Evolutionary conservation across 305 asterid species (phyloP), one percentile per base, ranked within the genome.

Genomic region (Fraxinus ornus): DNA sequence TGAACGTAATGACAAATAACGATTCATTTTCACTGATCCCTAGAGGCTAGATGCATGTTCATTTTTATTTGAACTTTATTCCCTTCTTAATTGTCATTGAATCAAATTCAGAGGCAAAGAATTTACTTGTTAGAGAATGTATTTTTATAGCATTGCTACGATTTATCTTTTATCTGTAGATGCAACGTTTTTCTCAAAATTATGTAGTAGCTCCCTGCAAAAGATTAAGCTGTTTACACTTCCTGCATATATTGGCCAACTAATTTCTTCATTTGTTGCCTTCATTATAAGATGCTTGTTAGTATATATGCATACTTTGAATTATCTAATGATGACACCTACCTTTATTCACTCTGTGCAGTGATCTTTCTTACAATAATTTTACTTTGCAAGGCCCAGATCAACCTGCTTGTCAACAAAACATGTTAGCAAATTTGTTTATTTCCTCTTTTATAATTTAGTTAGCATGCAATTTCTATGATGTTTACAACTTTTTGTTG

Each of bases 331-430:
- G 35, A 80, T 83, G 78, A 84, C 66, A 86, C 77, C 81, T 84
- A 75, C 76, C 74, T 41, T 81, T 83, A 5, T 77, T 86, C 76
- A 19, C 85, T 75, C 72, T 78, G 7, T 83, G 88, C 97, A 95
- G 99, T 85, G 99, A 95, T 88, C 97, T 95, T 81, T 94, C 99
- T 22, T 93, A 92, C 93, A 95, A 95, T 82, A 95, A 95, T 84
- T 94, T 95, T 82, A 92, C 97, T 19, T 89, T 89, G 92, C 92
- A 88, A 90, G 97, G 93, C 84, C 89, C 92, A 7, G 95, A 88
- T n/a, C 91, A 86, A 76, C 87, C 93, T 81, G 92, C 97, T 83
- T 95, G 99, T 87, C 97, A 79, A 82, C 86, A 77, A 77, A 86
- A 92, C 90, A 83, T 79, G 99, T 94, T 66, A 85, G 95, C 26